phyloP scores from a whole-genome alignment of 768 basidiomycete species.

The Paxillus ammoniavirescens region DNA sequence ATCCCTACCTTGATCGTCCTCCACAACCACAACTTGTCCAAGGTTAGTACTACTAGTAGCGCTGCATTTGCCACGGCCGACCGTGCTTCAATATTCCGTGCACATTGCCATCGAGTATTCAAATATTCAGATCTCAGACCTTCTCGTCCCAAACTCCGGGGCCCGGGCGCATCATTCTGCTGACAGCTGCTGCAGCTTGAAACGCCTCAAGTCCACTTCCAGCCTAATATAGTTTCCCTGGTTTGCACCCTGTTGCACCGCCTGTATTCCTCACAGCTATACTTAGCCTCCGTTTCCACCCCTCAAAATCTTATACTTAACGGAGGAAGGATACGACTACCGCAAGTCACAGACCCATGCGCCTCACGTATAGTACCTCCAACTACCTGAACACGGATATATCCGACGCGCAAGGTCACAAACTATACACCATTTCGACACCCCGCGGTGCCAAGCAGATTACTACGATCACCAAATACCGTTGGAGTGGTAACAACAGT shows the following conservation, averaged over 20 bases:
- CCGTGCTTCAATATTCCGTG: too few species aligned
- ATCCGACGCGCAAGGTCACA: constrained; percentile 16
- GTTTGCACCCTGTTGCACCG: too few species aligned
- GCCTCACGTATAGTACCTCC: constrained; percentile 19
- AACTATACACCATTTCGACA: constrained; percentile 21
- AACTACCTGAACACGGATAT: constrained; percentile 22
- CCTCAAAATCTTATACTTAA: background rate
- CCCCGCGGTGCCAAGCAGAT: constrained; percentile 9
- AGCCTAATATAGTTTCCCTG: background rate
- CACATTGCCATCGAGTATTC: too few species aligned
- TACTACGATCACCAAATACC: constrained; percentile 27
- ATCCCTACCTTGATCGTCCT: too few species aligned
- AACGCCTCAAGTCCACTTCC: background rate
- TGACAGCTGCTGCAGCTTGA: too few species aligned
- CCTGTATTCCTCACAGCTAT: background rate
- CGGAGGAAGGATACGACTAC: background rate
- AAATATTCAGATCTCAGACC: too few species aligned
- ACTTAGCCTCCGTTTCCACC: too few species aligned
- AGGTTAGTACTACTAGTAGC: too few species aligned
- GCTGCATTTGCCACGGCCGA: too few species aligned
- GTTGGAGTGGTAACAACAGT: constrained; percentile 9
- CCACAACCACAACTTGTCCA: too few species aligned
- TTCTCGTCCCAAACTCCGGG: too few species aligned
- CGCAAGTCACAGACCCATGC: constrained; percentile 9
- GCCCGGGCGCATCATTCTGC: too few species aligned